Base-by-base conservation (phyloP, 805 yeast species). In the Helenozyma rhizophorensis region DNA sequence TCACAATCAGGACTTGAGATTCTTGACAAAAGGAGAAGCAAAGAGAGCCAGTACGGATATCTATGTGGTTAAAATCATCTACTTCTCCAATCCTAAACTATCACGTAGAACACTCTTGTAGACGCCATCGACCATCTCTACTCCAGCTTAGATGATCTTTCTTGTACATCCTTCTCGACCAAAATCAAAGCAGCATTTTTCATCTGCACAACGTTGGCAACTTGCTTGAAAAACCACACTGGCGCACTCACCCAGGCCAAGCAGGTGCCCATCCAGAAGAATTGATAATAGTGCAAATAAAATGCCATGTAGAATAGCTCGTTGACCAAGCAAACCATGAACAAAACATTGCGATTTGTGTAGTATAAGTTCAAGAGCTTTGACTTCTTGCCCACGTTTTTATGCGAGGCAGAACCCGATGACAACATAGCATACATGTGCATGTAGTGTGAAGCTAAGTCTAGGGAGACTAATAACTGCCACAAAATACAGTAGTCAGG, bases 341-440 rank as follows among this genome's bases (percentile, higher is more conserved):
- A 93, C 42, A 93, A 69, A 13, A 93, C 95, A 12, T 57, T 75
- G 51, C 87, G 76, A 67, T 86, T 83, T 38, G 87, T 84, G 65
- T 93, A 93, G 70, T 93, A 93, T 43, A 90, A 70, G 47, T 80
- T 77, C 54, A 93, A 70, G 36, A 93, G 68, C 68, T 78, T 72
- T 42, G 83, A 80, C 45, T 80, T 78, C 49, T 78, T 72, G 35
- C 77, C 82, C 34, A 94, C 83, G 42, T 76, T 74, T 68, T 93
- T 93, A 64, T 93, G 99, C 26, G 89, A 78, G 8, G 74, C 56
- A 3, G 83, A 78, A 13, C 97, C 97, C 23, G 78, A 67, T 33
- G 80, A 72, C 48, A 89, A 67, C 64, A 87, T 83, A 25, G 97
- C 96, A 59, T 89, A 89, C 98, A 93, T 93, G 65, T 93, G 98